Evolutionary conservation across 352 stramenopile species (phyloP), one percentile per base, ranked within the genome.

Genomic region (Globisporangium lucens): DNA sequence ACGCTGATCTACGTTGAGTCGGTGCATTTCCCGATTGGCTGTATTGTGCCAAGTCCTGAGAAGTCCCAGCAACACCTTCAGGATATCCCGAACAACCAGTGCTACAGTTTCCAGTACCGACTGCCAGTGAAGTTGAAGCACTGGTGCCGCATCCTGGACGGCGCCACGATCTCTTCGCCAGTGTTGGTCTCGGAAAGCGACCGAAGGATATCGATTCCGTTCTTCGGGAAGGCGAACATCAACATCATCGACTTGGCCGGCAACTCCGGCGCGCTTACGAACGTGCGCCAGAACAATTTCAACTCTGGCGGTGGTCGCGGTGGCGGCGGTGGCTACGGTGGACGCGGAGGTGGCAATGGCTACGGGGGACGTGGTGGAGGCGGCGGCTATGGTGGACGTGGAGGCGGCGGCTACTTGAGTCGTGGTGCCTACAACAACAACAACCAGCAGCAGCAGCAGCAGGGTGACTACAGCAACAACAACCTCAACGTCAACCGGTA

Each of bases 61-160:
- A 91, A 93, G 69, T 68, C 77, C n/a, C 85, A 93, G 61, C 73
- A 74, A 20, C 68, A 91, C 33, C 70, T 95, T 43, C 69, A 82
- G 52, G 87, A 95, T 62, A 90, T 95, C 35, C 82, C 80, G 6
- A 93, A 95, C 82, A 95, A 95, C 71, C 83, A 91, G 69, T 95
- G 87, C 72, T 91, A 90, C 67, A 92, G 81, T 69, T 95, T 91
- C 66, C 84, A 93, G 72, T 95, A 89, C 73, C 72, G 75, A 27
- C 74, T 87, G 38, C 87, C 85, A 4, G 68, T 69, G 4, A 89
- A 80, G 63, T 63, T 74, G 12, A 49, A 68, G 38, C 87, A 95
- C 65, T 13, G 82, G 7, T 95, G 82, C 29, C 66, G 73, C 10
- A 79, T 92, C 22, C 68, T 95, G 35, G 79, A 89, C 0, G 80